Conservation (phyloP, 805 yeast genomes). For the Candida wancherniae region DNA sequence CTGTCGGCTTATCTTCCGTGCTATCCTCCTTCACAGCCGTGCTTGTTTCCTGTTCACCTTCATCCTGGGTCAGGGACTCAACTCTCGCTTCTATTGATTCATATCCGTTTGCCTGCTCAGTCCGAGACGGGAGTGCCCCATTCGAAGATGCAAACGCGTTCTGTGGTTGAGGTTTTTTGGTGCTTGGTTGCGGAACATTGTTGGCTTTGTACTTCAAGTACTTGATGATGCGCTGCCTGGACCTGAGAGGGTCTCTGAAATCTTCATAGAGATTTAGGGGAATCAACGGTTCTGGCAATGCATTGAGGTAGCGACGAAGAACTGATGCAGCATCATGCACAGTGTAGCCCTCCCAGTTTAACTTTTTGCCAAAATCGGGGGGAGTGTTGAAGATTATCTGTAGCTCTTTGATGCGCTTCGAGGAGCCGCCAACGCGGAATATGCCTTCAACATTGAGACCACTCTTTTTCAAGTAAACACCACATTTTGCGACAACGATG, state of each 20-base stretch:
- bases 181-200: slow-evolving; percentile 18
- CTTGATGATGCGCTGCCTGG: slow-evolving; percentile 58
- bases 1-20: too few species aligned
- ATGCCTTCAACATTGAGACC: slow-evolving; percentile 84
- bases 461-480: slow-evolving; percentile 73
- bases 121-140: too few species aligned
- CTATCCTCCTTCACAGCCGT: too few species aligned
- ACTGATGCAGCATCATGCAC: slow-evolving; percentile 97
- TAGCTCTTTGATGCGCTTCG: slow-evolving; percentile 79
- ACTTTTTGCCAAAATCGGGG: slow-evolving; percentile 83
- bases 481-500: slow-evolving; percentile 92
- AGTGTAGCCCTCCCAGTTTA: slow-evolving; percentile 88
- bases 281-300: slow-evolving; percentile 87
- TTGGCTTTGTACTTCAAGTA: slow-evolving; percentile 60
- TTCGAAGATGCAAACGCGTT: too few species aligned
- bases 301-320: slow-evolving; percentile 77
- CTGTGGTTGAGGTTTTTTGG: too few species aligned
- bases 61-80: too few species aligned
- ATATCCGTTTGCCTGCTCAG: too few species aligned
- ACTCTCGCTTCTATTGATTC: too few species aligned
- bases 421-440: slow-evolving; percentile 88
- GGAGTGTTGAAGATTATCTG: slow-evolving; percentile 81
- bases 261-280: slow-evolving; percentile 72
- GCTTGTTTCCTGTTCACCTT: too few species aligned
- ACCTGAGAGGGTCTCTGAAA: slow-evolving; percentile 71